Conservation (phyloP, 2,329 filamentous ascomycete genomes). For the Pseudocercospora cruenta region DNA sequence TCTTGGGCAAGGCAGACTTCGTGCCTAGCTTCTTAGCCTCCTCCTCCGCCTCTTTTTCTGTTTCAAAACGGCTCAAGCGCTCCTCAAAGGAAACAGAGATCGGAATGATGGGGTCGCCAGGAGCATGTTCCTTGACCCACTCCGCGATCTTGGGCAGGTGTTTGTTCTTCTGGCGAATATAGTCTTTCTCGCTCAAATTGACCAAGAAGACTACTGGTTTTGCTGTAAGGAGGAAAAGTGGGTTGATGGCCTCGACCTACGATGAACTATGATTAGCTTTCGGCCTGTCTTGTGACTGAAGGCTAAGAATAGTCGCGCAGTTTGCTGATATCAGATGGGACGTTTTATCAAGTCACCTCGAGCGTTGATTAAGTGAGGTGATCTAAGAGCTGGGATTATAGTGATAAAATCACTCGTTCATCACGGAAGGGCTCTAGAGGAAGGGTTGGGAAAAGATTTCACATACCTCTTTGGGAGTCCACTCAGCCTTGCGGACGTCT, state of each 20-base stretch:
- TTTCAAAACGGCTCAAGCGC: slow-evolving; percentile 78
- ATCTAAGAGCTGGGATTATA: slow-evolving; percentile 99
- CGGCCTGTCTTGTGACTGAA: neutral
- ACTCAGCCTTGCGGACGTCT: slow-evolving; percentile 87
- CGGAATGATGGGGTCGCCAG: slow-evolving; percentile 87
- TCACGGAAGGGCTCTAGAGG: slow-evolving; percentile 66
- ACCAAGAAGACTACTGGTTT: slow-evolving; percentile 97
- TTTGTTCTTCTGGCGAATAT: slow-evolving; percentile 99
- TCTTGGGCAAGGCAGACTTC: slow-evolving; percentile 88
- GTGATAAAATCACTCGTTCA: slow-evolving; percentile 98
- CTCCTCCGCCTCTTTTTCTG: slow-evolving; percentile 74
- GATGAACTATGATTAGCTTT: slow-evolving; percentile 11
- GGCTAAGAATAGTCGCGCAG: neutral
- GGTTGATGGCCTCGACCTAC: slow-evolving; percentile 96
- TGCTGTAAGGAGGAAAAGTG: slow-evolving; percentile 88
- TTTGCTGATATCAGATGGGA: slow-evolving; percentile 48
- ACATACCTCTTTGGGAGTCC: slow-evolving; percentile 93
- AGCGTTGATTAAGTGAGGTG: slow-evolving; percentile 70
- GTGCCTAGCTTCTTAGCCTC: slow-evolving; percentile 88
- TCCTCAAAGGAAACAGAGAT: slow-evolving; percentile 94
- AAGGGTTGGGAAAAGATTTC: slow-evolving; percentile 30
- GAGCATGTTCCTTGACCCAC: slow-evolving; percentile 90
- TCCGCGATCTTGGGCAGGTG: slow-evolving; percentile 89
- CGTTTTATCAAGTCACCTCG: slow-evolving; percentile 87
- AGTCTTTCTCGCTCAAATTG: slow-evolving; percentile 96